phyloP scores from a whole-genome alignment of 495 filamentous ascomycete species.

The Aspergillus conjunctus region DNA sequence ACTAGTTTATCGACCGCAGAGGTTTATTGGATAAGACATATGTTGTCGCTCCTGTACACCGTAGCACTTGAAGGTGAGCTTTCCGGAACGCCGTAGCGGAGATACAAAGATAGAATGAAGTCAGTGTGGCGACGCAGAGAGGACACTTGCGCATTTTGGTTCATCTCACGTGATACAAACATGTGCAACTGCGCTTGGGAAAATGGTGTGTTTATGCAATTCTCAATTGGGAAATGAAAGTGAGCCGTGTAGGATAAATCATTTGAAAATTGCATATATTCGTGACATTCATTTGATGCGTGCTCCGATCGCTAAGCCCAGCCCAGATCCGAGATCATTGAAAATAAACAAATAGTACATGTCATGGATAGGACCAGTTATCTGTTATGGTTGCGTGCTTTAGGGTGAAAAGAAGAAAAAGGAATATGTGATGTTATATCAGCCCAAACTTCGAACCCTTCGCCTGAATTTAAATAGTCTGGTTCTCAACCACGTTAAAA shows the following conservation, averaged over 20 bases:
- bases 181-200: too few relatives aligned
- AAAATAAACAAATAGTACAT: not conserved
- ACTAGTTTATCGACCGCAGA: not conserved
- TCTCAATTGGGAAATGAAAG: too few relatives aligned
- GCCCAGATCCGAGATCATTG: not conserved
- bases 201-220: too few relatives aligned
- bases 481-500: slow-evolving; percentile 52
- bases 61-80: slow-evolving; percentile 30
- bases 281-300: not conserved
- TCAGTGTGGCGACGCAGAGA: slow-evolving; percentile 3
- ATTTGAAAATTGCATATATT: not conserved
- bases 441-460: slow-evolving; percentile 37
- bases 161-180: not conserved
- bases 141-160: slow-evolving; percentile 4
- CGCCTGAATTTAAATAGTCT: slow-evolving; percentile 49
- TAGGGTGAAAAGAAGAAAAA: too few relatives aligned
- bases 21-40: slow-evolving; percentile 29
- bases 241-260: too few relatives aligned
- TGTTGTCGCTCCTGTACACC: slow-evolving; percentile 46
- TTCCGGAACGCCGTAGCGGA: slow-evolving; percentile 26
- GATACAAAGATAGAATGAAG: not conserved
- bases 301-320: not conserved
- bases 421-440: slow-evolving; percentile 7
- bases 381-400: not conserved
- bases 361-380: not conserved